Base-by-base conservation (phyloP, 768 basidiomycete genomes). In the Solioccasus polychromus region DNA sequence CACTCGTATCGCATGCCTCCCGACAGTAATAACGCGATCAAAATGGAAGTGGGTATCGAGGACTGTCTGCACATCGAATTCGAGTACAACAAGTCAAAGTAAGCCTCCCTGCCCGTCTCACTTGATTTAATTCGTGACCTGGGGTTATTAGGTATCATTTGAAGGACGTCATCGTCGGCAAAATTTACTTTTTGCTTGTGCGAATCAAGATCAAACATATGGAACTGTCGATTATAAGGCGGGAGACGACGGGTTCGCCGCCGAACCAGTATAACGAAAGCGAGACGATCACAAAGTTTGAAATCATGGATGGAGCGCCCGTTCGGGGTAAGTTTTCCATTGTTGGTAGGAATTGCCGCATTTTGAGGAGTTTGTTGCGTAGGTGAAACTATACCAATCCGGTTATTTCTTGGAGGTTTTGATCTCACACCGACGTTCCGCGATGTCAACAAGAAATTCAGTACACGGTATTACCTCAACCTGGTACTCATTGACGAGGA, bases 251-350 rank as follows among this genome's bases (percentile, higher is more conserved):
- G 0, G 95, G 95, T 11, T 79, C 93, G 12, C 91, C 91, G 3
- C 96, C 96, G n/a, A 99, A 98, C 59, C 93, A 94, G 69, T 98
- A 99, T 67, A 99, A 97, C 64, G 95, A 99, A 67, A 92, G 88
- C 59, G 94, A 98, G 64, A 98, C 94, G 8, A 97, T 99, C 59
- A 98, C 96, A 8, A 98, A 98, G 69, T 98, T 97, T 61, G 96
- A 98, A 69, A 96, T 97, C 55, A 96, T 96, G 94, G 94, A 98
- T 64, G 93, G 94, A 3, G 92, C 94, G 7, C 95, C 95, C 2
- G 92, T 97, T n/a, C 78, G 92, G 72, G 92, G 91, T 88, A 51
- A 37, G 75, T 62, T 4, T 6, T 36, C 20, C 12, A 8, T 11
- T 14, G 28, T 32, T 0, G 18, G 9, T 17, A n/a, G 30, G 10